Evolutionary conservation across 371 early-diverging fungal species (phyloP), one percentile per base, ranked within the genome.

Genomic region (Mycotypha africana): DNA sequence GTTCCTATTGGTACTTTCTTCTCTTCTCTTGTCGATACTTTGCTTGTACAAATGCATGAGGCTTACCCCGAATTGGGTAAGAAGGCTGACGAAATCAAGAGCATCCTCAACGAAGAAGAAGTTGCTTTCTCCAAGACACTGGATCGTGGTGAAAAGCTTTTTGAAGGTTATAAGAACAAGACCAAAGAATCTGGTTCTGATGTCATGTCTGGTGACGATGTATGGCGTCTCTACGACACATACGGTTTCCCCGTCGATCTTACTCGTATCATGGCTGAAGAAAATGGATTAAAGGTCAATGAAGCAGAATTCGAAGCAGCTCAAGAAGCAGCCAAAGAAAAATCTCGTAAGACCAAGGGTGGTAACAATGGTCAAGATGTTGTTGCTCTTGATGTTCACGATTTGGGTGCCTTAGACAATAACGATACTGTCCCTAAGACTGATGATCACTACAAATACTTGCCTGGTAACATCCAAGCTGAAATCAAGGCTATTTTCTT

Each of bases 191-290:
- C 79, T 36, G 74, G 74, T 14, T 46, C 68, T 31, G 81, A 54
- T 12, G 64, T 73, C n/a, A 67, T 98, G 37, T 76, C 82, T 26
- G 99, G 98, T 38, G 83, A 82, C 30, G 93, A 95, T 70, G 97
- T 92, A 17, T 99, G 98, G 95, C 81, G 93, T 20, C 76, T 99
- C 58, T 98, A 99, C 60, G 99, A 99, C 68, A 99, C 99, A 14
- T 99, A 92, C 67, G 99, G 99, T 41, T 99, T 99, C 87, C 99
- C 99, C 14, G 90, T 96, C 5, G 99, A 99, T 74, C 76, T 99
- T 47, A 99, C 99, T 7, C 87, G 90, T 51, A 65, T 99, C 40
- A 97, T 99, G 92, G 97, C 97, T 20, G 94, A 96, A 64, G 99
- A 99, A 69, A 88, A 86, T 60, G 92, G 91, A 8, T 67, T 99